Conservation (phyloP, 371 early-diverging fungal species). For the Nematocida displodere region DNA sequence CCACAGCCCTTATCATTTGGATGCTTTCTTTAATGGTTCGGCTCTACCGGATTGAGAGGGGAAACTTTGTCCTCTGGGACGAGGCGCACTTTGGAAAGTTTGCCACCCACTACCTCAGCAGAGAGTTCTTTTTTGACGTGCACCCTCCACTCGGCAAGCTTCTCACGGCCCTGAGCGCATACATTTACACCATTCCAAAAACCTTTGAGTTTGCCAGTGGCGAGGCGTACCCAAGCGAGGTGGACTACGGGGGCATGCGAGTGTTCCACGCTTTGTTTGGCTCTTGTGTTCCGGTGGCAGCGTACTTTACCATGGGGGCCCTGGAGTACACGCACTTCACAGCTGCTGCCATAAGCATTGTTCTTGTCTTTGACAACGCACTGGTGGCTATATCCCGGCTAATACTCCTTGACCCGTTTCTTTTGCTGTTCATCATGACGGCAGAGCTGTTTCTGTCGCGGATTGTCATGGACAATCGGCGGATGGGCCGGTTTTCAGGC, state of each 20-base stretch:
- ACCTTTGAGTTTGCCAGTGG: constrained; percentile 82
- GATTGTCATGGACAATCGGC: constrained; percentile 62
- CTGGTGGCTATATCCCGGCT: constrained; percentile 76
- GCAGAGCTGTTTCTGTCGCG: constrained; percentile 76
- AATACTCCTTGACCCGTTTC: constrained; percentile 90
- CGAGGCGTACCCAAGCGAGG: constrained; percentile 71
- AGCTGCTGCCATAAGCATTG: constrained; percentile 70
- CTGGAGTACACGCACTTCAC: constrained; percentile 70
- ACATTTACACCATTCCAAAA: constrained; percentile 78
- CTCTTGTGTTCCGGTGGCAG: constrained; percentile 79
- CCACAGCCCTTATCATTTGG: constrained; percentile 56
- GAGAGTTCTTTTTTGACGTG: constrained; percentile 92
- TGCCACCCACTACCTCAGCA: constrained; percentile 74
- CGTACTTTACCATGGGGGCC: constrained; percentile 78
- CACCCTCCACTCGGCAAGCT: constrained; percentile 99
- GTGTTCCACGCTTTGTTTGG: constrained; percentile 69
- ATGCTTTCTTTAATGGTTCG: constrained; percentile 58
- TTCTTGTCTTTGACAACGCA: constrained; percentile 72
- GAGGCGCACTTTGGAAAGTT: constrained; percentile 99
- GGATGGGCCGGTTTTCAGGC: constrained; percentile 70
- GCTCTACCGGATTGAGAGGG: constrained; percentile 62
- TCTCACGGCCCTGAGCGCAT: constrained; percentile 81
- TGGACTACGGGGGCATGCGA: constrained; percentile 85
- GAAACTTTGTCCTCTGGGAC: constrained; percentile 68
- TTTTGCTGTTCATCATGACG: constrained; percentile 71